Evolutionary conservation across 352 stramenopile species (phyloP).

Genomic region (Globisporangium polare): DNA sequence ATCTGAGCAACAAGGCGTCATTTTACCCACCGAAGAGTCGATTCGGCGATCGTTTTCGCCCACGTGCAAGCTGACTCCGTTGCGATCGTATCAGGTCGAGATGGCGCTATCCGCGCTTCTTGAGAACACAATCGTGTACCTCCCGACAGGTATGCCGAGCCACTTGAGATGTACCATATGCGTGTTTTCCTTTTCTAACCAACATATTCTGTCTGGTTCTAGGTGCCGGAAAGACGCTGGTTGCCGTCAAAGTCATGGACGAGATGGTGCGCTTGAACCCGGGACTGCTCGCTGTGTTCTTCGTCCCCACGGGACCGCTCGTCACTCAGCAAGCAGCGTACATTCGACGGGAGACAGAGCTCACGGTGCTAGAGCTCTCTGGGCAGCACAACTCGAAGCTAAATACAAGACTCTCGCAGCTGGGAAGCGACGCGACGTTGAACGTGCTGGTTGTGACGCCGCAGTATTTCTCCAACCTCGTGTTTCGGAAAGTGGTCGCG

Average conservation of each 20-base stretch:
- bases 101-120: conserved; percentile 59
- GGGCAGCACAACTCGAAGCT: conserved; percentile 35
- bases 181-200: not conserved
- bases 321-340: conserved; percentile 77
- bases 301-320: conserved; percentile 67
- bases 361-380: conserved; percentile 50
- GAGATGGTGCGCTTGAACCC: conserved; percentile 62
- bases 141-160: conserved; percentile 44
- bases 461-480: conserved; percentile 67
- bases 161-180: not conserved
- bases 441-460: conserved; percentile 61
- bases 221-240: conserved; percentile 69
- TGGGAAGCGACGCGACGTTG: conserved; percentile 21
- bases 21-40: conserved; percentile 25
- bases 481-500: conserved; percentile 26
- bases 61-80: conserved; percentile 36
- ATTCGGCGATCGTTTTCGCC: conserved; percentile 29
- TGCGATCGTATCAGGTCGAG: conserved; percentile 70
- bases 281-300: conserved; percentile 47
- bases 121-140: conserved; percentile 78
- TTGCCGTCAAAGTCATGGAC: conserved; percentile 71
- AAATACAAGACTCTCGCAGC: conserved; percentile 9
- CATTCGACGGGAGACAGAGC: conserved; percentile 58
- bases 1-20: not conserved
- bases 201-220: not conserved